phyloP scores from a whole-genome alignment of 177 flowering plant species.

The Vitis hybrid region DNA sequence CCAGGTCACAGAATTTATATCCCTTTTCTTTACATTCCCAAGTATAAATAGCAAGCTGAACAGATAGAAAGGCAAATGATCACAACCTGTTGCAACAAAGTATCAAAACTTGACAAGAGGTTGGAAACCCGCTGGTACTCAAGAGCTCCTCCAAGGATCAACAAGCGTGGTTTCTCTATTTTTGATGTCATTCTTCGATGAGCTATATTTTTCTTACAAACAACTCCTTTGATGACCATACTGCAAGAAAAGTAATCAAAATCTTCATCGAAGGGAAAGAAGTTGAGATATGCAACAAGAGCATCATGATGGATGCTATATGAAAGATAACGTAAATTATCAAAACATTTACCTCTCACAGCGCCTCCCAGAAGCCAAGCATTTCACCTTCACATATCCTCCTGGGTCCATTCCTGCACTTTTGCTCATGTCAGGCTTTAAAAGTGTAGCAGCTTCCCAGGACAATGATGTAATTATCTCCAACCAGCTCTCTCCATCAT shows the following conservation, averaged over 20 bases:
- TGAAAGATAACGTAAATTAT: not conserved
- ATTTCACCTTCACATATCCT: constrained; percentile 94
- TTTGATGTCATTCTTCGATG: constrained; percentile 91
- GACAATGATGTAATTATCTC: constrained; percentile 88
- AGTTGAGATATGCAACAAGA: not conserved
- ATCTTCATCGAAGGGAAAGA: constrained; percentile 14
- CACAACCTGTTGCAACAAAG: constrained; percentile 87
- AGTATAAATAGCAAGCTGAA: not conserved
- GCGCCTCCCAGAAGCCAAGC: constrained; percentile 84
- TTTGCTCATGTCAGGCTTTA: constrained; percentile 94
- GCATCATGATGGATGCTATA: not conserved
- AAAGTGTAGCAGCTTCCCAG: constrained; percentile 93
- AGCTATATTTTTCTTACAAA: constrained; percentile 97
- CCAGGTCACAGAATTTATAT: not conserved
- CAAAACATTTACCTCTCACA: constrained; percentile 59
- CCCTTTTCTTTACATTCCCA: no score
- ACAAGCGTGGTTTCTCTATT: constrained; percentile 66
- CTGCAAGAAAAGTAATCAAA: constrained; percentile 38
- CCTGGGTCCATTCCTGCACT: constrained; percentile 99
- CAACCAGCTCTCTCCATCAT: constrained; percentile 76
- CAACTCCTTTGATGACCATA: constrained; percentile 87
- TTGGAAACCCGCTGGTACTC: constrained; percentile 93
- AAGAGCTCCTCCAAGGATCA: constrained; percentile 95
- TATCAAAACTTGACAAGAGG: constrained; percentile 85
- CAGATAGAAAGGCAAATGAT: not conserved